These are phyloP conservation scores for Aspergillus novofumigatus DNA, from an alignment of 2,329 filamentous ascomycete genomes.

Conservation along the genomic window DNA sequence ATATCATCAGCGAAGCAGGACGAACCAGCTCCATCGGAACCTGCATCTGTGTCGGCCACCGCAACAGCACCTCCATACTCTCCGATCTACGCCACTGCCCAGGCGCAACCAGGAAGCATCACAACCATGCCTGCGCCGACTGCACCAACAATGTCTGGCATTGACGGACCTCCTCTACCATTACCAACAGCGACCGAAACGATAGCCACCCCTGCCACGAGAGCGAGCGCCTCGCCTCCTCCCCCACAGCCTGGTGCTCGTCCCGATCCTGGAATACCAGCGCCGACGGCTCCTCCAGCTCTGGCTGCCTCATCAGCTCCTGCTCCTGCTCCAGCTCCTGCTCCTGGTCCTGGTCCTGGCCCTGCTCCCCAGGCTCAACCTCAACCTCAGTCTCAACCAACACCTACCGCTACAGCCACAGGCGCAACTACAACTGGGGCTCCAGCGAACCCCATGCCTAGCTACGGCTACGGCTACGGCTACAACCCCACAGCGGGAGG, in stretches of 20 bases:
- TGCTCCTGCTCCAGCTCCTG: constrained; percentile 15
- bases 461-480: constrained; percentile 3
- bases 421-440: constrained; percentile 36
- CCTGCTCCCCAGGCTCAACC: constrained; percentile 9
- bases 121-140: constrained; percentile 27
- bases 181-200: constrained; percentile 23
- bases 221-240: constrained; percentile 32
- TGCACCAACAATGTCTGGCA: constrained; percentile 7
- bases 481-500: neutral
- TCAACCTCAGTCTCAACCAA: neutral
- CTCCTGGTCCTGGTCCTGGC: constrained; percentile 20
- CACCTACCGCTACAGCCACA: neutral
- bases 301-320: constrained; percentile 6
- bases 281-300: neutral
- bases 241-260: constrained; percentile 37
- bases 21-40: constrained; percentile 1
- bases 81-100: constrained; percentile 22
- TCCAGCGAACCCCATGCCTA: constrained; percentile 27
- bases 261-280: constrained; percentile 10
- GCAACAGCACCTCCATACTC: constrained; percentile 32
- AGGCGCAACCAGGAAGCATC: constrained; percentile 8
- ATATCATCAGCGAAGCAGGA: neutral
- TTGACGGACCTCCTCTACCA: constrained; percentile 2
- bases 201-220: constrained; percentile 20
- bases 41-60: constrained; percentile 15